phyloP scores from a whole-genome alignment of 768 basidiomycete genomes.

The Cyathus striatus region DNA sequence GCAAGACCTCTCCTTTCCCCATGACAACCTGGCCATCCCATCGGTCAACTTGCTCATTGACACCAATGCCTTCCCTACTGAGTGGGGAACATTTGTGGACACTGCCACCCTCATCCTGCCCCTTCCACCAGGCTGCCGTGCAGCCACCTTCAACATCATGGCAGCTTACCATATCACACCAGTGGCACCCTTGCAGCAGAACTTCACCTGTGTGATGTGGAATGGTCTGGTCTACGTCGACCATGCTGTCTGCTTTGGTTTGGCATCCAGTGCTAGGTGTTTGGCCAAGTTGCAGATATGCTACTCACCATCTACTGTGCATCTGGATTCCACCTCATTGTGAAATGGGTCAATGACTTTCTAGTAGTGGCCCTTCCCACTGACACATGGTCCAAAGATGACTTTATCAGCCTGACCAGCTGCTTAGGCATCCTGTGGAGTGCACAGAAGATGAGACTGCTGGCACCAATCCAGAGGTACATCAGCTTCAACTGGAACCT shows the following conservation, averaged over 20 bases:
- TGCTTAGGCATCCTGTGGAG: constrained; percentile 27
- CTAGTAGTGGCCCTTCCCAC: constrained; percentile 16
- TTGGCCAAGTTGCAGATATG: constrained; percentile 27
- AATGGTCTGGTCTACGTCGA: constrained; percentile 26
- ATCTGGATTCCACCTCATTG: constrained; percentile 12
- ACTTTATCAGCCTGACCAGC: constrained; percentile 20
- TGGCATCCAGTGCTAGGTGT: constrained; percentile 25
- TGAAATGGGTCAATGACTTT: constrained; percentile 37
- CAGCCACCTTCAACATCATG: constrained; percentile 33
- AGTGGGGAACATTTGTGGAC: constrained; percentile 32
- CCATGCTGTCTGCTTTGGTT: constrained; percentile 22
- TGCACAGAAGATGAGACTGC: constrained; percentile 13
- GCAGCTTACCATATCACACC: constrained; percentile 32
- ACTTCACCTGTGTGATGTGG: constrained; percentile 23
- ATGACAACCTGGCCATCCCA: constrained; percentile 11
- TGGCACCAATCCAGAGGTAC: constrained; percentile 17
- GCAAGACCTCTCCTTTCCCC: constrained; percentile 24
- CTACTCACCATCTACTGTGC: constrained; percentile 20
- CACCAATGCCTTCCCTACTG: constrained; percentile 6
- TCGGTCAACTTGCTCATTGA: constrained; percentile 19
- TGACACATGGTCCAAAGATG: constrained; percentile 17
- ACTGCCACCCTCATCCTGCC: constrained; percentile 17
- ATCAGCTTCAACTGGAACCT: constrained; percentile 33
- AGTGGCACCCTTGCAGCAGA: constrained; percentile 26
- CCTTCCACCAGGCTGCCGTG: constrained; percentile 23